phyloP scores from a whole-genome alignment of 2,329 filamentous ascomycete genomes.

The Fusarium sp. region DNA sequence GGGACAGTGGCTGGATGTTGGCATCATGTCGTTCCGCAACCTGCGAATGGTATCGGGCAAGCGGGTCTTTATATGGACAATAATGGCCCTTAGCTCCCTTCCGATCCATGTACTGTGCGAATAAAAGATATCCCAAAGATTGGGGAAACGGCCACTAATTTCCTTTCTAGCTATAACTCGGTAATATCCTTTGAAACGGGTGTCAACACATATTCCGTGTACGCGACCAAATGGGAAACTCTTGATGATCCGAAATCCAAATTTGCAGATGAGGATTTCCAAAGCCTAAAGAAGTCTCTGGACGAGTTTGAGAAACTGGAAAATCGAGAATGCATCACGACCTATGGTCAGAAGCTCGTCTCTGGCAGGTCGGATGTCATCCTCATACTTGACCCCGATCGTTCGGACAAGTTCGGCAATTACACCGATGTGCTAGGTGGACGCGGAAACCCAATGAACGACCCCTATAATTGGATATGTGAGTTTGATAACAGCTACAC shows the following conservation, averaged over 20 bases:
- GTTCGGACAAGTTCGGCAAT: too few relatives aligned
- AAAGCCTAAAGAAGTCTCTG: not conserved
- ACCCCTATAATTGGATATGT: too few relatives aligned
- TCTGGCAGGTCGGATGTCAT: not conserved
- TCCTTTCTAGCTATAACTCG: not conserved
- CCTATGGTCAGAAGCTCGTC: not conserved
- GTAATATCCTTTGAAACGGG: not conserved
- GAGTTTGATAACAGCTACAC: too few relatives aligned
- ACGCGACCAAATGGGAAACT: not conserved
- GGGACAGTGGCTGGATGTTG: slow-evolving; percentile 6
- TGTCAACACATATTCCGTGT: not conserved
- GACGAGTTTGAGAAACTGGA: not conserved
- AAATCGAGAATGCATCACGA: not conserved
- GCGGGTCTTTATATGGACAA: not conserved
- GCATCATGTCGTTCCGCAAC: slow-evolving; percentile 4
- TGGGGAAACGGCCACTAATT: not conserved
- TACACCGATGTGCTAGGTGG: too few relatives aligned
- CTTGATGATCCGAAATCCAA: not conserved
- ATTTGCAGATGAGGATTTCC: not conserved
- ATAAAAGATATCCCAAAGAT: too few relatives aligned
- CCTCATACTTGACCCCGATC: not conserved
- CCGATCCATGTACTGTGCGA: not conserved
- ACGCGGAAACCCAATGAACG: too few relatives aligned
- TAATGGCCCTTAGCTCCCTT: slow-evolving; percentile 1
- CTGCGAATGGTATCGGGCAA: not conserved